phyloP scores from a whole-genome alignment of 2,329 filamentous ascomycete species.

The Rhynchosporium graminicola region DNA sequence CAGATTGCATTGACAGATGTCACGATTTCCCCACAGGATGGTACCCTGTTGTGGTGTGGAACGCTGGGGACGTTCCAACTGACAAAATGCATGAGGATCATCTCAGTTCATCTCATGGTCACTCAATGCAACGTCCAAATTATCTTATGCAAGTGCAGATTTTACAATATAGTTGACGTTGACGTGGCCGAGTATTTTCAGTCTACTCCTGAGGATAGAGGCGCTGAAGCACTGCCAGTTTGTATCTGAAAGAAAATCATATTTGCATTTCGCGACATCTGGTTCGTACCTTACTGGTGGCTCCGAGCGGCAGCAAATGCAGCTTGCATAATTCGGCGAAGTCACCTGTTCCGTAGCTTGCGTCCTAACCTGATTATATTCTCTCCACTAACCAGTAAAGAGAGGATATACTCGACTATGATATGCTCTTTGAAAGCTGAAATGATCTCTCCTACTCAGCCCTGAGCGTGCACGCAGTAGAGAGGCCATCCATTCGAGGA shows the following conservation, averaged over 20 bases:
- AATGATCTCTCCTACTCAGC: neutral
- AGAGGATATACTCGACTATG: neutral
- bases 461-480: neutral
- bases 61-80: conserved; percentile 10
- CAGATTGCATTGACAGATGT: conserved; percentile 23
- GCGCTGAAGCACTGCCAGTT: neutral
- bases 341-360: neutral
- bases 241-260: neutral
- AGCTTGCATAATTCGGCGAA: neutral
- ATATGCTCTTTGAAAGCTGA: neutral
- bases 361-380: neutral
- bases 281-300: neutral
- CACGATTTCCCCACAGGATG: conserved; percentile 22
- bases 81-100: conserved; percentile 17
- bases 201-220: neutral
- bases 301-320: neutral
- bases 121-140: conserved; percentile 4
- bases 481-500: neutral
- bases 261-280: neutral
- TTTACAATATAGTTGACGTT: neutral
- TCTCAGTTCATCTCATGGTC: conserved; percentile 15
- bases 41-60: conserved; percentile 13
- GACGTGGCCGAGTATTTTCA: neutral
- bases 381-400: neutral
- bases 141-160: neutral